A percentile compares a stretch with the other conserved stretches of the same genome.
Conservation (phyloP, 768 basidiomycete species). For the Boletales sp. region DNA sequence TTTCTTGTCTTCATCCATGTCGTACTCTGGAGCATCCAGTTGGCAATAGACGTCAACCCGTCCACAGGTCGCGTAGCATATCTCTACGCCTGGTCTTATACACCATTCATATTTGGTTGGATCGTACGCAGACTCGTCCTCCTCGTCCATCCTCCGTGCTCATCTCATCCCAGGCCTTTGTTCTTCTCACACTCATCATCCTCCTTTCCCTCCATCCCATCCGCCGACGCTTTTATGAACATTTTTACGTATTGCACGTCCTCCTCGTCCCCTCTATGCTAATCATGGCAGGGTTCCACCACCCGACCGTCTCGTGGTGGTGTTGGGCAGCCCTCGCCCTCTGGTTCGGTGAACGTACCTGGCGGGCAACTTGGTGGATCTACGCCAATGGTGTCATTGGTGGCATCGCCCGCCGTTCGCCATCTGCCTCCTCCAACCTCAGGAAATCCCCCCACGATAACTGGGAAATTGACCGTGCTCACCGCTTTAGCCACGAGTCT, state of each 20-base stretch:
- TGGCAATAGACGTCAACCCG: constrained; percentile 46
- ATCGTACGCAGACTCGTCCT: constrained; percentile 35
- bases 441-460: constrained; percentile 8
- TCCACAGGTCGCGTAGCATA: constrained; percentile 42
- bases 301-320: constrained; percentile 65
- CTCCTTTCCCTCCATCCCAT: constrained; percentile 48
- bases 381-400: constrained; percentile 56
- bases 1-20: constrained; percentile 58
- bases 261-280: constrained; percentile 61
- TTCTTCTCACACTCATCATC: constrained; percentile 49
- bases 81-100: constrained; percentile 53
- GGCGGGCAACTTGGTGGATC: constrained; percentile 53
- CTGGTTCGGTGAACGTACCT: constrained; percentile 62
- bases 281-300: constrained; percentile 60
- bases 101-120: constrained; percentile 63
- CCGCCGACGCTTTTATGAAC: constrained; percentile 53
- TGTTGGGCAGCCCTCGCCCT: constrained; percentile 58
- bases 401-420: constrained; percentile 2
- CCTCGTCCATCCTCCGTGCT: constrained; percentile 1
- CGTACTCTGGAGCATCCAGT: constrained; percentile 65
- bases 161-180: constrained; percentile 45
- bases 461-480: constrained; percentile 26
- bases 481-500: constrained; percentile 3
- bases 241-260: constrained; percentile 66
- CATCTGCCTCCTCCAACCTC: neutral